Conservation (phyloP, 2,329 filamentous ascomycete species). For the Metarhizium brunneum region DNA sequence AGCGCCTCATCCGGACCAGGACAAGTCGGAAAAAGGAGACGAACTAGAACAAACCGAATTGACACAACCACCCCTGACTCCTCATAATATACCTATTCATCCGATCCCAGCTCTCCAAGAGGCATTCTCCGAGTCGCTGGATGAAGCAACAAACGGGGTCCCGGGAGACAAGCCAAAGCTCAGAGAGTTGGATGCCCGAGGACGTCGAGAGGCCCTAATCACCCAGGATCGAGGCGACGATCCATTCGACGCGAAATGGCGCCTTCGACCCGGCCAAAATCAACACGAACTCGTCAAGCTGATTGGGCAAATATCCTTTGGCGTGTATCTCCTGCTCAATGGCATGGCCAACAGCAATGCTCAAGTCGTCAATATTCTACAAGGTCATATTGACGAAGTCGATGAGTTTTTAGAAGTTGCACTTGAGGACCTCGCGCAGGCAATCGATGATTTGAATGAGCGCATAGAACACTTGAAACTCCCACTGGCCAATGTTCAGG, state of each 20-base stretch:
- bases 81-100: conserved; percentile 35
- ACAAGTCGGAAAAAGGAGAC: not conserved
- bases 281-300: conserved; percentile 87
- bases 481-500: conserved; percentile 70
- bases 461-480: conserved; percentile 72
- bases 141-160: conserved; percentile 53
- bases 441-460: conserved; percentile 68
- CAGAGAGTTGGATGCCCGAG: conserved; percentile 46
- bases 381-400: conserved; percentile 87
- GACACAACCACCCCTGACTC: conserved; percentile 11
- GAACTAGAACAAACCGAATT: conserved; percentile 3
- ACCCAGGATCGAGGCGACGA: conserved; percentile 59
- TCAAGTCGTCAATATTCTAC: conserved; percentile 81
- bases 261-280: conserved; percentile 62
- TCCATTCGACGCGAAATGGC: conserved; percentile 67
- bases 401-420: conserved; percentile 84
- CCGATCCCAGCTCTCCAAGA: conserved; percentile 69
- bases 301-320: conserved; percentile 86
- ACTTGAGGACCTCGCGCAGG: conserved; percentile 74
- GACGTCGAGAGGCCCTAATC: conserved; percentile 57
- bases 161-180: conserved; percentile 40
- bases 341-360: conserved; percentile 80
- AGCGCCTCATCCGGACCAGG: not conserved
- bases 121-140: conserved; percentile 74
- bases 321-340: conserved; percentile 78